Evolutionary conservation across 148 eudicot genomes (phyloP), one percentile per base, ranked within the genome.

Genomic region (Cornus controversa): DNA sequence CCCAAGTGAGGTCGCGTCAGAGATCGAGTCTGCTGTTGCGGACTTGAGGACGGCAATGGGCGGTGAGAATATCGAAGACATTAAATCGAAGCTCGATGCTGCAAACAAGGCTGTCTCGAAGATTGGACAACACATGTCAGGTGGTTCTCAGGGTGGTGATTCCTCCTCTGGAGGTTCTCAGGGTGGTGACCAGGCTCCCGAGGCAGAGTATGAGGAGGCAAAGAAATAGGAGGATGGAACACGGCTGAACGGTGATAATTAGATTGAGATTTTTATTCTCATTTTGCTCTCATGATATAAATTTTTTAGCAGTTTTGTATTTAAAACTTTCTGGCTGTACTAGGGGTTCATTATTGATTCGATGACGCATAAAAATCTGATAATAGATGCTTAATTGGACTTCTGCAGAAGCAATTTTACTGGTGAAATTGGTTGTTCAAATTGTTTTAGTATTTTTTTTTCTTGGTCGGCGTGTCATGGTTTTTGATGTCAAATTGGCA

Each of bases 131-230:
- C 99, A 96, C 78, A 93, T 96, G 98, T 84, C 92, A 0, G 90
- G 91, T 4, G 91, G 93, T 11, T 7, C 8, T 23, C 84, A 86
- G 5, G 83, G 85, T 2, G 87, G 77, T 67, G 83, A 84, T 28
- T 29, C 82, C 3, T 58, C 83, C 0, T 70, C 85, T 14, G 86
- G 89, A 70, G 86, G 92, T 34, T 76, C 97, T 13, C 68, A 82
- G 57, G 92, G 90, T 40, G 95, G 98, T 16, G 93, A 92, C 8
- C 97, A 91, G 77, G 80, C 94, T 65, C 92, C 97, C 0, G 98
- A 94, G 87, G 98, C 98, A 1, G 98, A 94, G 79, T 94, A 92
- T 24, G 97, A 94, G 80, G 98, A 94, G 79, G 98, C 88, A 29
- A 94, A 94, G 89, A 92, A 94, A 84, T 90, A 84, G 83, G 64